Conservation (phyloP, 2,329 filamentous ascomycete genomes). For the Decorospora gaudefroyi region DNA sequence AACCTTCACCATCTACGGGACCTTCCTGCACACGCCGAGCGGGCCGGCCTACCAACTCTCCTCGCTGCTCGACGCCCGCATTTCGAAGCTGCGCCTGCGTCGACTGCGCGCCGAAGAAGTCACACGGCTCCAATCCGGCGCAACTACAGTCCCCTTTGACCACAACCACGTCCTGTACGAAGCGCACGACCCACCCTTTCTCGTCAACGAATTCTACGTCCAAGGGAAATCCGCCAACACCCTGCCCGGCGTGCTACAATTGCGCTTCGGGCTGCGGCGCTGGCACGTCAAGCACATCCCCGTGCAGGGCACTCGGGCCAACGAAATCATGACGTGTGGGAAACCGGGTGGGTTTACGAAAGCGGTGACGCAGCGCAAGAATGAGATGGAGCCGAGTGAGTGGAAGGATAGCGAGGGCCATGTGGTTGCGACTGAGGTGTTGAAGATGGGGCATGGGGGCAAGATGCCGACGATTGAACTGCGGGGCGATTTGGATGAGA, state of each 20-base stretch:
- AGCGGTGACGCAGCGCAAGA: slow-evolving; percentile 18
- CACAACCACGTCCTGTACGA: slow-evolving; percentile 27
- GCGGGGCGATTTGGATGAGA: slow-evolving; percentile 25
- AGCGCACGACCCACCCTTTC: slow-evolving; percentile 30
- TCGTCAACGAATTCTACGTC: slow-evolving; percentile 30
- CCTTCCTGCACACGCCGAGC: slow-evolving; percentile 32
- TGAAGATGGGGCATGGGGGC: slow-evolving; percentile 19
- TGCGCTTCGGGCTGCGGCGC: slow-evolving; percentile 23
- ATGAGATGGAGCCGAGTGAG: slow-evolving; percentile 21
- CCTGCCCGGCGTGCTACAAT: slow-evolving; percentile 24
- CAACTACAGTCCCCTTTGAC: slow-evolving; percentile 28
- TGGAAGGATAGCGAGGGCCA: slow-evolving; percentile 31
- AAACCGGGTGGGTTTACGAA: slow-evolving; percentile 21
- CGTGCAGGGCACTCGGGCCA: slow-evolving; percentile 12
- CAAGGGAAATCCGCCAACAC: slow-evolving; percentile 18
- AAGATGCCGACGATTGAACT: slow-evolving; percentile 33
- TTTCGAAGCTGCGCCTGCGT: slow-evolving; percentile 27
- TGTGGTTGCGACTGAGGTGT: slow-evolving; percentile 28
- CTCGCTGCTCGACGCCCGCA: slow-evolving; percentile 28
- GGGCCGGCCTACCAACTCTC: slow-evolving; percentile 37
- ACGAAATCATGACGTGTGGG: slow-evolving; percentile 29
- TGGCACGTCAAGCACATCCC: slow-evolving; percentile 30
- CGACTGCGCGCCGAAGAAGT: slow-evolving; percentile 28
- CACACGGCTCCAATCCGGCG: slow-evolving; percentile 16
- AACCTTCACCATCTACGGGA: slow-evolving; percentile 30